phyloP scores from a whole-genome alignment of 352 stramenopile species.

The Pythium rhizo-oryzae region DNA sequence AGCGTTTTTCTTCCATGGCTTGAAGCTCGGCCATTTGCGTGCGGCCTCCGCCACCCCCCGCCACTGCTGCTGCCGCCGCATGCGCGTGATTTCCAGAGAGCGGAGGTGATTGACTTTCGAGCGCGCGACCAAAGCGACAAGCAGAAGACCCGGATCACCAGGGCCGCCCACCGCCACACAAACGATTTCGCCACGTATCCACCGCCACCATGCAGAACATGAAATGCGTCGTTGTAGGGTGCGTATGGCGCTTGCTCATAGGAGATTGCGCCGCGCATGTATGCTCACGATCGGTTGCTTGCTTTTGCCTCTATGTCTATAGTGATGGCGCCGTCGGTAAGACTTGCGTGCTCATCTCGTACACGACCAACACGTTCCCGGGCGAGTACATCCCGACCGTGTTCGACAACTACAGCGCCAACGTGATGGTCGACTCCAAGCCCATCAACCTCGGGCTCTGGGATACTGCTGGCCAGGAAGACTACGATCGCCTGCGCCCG shows the following conservation, averaged over 20 bases:
- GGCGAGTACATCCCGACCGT: slow-evolving; percentile 97
- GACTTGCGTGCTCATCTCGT: slow-evolving; percentile 97
- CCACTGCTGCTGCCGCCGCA: background rate
- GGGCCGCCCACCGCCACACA: slow-evolving; percentile 4
- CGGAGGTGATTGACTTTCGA: slow-evolving; percentile 11
- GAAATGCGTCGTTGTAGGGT: slow-evolving; percentile 94
- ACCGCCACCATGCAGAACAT: slow-evolving; percentile 92
- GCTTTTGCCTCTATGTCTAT: background rate
- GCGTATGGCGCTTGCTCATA: slow-evolving; percentile 25
- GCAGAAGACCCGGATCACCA: background rate
- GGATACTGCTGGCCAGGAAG: slow-evolving; percentile 97
- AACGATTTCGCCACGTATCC: slow-evolving; percentile 20
- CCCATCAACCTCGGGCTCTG: slow-evolving; percentile 96
- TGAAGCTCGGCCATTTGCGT: background rate
- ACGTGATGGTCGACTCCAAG: slow-evolving; percentile 93
- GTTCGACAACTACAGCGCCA: slow-evolving; percentile 94
- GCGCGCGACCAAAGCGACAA: slow-evolving; percentile 5
- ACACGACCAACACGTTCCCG: slow-evolving; percentile 97
- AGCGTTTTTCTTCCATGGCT: slow-evolving; percentile 32
- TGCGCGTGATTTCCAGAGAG: background rate
- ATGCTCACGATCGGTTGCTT: background rate
- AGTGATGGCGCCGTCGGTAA: slow-evolving; percentile 97
- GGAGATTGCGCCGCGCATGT: background rate
- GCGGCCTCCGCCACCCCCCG: background rate
- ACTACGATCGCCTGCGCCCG: slow-evolving; percentile 96